These are phyloP conservation scores for Yamadazyma oceani DNA, from an alignment of 1,139 yeast genomes.

Conservation along the genomic window DNA sequence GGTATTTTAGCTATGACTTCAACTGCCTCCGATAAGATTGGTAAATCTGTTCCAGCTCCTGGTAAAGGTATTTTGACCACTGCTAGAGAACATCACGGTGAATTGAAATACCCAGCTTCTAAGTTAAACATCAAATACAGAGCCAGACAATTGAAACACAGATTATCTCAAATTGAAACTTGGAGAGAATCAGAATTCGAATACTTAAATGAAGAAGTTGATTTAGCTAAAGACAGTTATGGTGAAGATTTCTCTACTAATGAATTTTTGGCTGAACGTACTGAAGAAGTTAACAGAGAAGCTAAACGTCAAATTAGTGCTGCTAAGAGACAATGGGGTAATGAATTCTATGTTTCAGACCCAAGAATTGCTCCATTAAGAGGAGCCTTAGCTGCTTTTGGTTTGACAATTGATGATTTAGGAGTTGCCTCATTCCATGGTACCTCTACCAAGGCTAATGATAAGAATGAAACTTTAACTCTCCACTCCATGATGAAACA, in stretches of 20 bases:
- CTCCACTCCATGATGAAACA: constrained; percentile 90
- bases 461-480: constrained; percentile 94
- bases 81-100: constrained; percentile 90
- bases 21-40: constrained; percentile 97
- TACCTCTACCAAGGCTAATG: constrained; percentile 97
- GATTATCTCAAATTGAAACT: constrained; percentile 72
- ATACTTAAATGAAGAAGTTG: constrained; percentile 47
- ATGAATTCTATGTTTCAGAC: constrained; percentile 86
- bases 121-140: constrained; percentile 91
- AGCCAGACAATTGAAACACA: constrained; percentile 81
- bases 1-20: constrained; percentile 94
- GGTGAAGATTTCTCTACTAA: constrained; percentile 50
- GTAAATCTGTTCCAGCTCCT: constrained; percentile 99
- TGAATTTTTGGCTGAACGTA: constrained; percentile 73
- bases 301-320: constrained; percentile 82
- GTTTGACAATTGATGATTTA: constrained; percentile 89
- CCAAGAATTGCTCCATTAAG: constrained; percentile 95
- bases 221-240: constrained; percentile 68
- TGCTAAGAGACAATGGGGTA: constrained; percentile 95
- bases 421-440: constrained; percentile 99
- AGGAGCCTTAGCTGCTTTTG: constrained; percentile 94
- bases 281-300: constrained; percentile 85
- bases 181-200: constrained; percentile 86
- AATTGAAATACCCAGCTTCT: constrained; percentile 77
- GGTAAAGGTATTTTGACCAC: constrained; percentile 99